Percentiles rank a stretch among this genome's conserved stretches.
Evolutionary conservation across 2,329 filamentous ascomycete genomes (phyloP).

Genomic region (Cordyceps militaris): DNA sequence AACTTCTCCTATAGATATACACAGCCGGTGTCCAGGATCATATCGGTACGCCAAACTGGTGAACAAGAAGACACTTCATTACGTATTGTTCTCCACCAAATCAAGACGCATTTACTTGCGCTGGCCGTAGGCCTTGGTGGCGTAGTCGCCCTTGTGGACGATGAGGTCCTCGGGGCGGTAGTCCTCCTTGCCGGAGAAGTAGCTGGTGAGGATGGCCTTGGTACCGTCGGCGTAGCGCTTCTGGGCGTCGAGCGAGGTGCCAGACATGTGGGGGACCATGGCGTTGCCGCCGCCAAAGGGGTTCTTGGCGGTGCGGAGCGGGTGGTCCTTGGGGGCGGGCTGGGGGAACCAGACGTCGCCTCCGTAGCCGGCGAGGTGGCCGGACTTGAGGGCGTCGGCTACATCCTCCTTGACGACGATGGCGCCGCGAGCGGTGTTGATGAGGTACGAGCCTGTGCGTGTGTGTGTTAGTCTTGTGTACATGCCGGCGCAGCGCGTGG

Average conservation of each 20-base stretch:
- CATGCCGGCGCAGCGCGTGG: neutral
- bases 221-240: constrained; percentile 80
- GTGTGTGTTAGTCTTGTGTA: neutral
- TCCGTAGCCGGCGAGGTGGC: constrained; percentile 84
- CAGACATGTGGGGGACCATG: constrained; percentile 98
- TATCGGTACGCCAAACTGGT: constrained; percentile 3
- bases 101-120: constrained; percentile 36
- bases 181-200: constrained; percentile 80
- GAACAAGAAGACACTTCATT: neutral
- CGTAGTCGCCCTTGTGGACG: constrained; percentile 82
- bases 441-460: constrained; percentile 71
- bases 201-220: constrained; percentile 86
- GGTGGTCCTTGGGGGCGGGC: constrained; percentile 89
- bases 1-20: constrained; percentile 8
- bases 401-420: constrained; percentile 99
- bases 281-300: constrained; percentile 95
- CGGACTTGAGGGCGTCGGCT: constrained; percentile 82
- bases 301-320: constrained; percentile 86
- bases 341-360: constrained; percentile 97
- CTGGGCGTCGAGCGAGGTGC: constrained; percentile 97
- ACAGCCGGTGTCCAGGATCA: constrained; percentile 11
- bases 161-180: constrained; percentile 90
- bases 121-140: constrained; percentile 88
- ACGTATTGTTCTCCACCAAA: neutral
- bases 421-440: constrained; percentile 97